Base-by-base conservation (phyloP, 2,329 filamentous ascomycete genomes). In the Fusarium sp. region DNA sequence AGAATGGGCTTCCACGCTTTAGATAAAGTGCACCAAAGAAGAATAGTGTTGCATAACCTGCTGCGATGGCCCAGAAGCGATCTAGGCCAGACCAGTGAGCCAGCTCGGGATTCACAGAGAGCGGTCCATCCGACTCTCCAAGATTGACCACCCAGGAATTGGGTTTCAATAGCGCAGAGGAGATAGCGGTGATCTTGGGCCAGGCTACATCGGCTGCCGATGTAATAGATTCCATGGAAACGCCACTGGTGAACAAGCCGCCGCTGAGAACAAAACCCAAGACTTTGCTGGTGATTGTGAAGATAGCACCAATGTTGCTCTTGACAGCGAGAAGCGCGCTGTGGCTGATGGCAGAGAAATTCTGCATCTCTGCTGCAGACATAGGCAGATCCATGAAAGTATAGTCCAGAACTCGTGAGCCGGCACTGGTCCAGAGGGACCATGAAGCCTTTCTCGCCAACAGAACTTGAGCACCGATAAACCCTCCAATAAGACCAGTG, bases 31-130 rank as follows among this genome's bases (percentile, higher is more conserved):
- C 89, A 4, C 93, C 93, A 31, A 91, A 77, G 42, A 92, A 74
- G 13, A 90, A 92, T 37, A 97, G 85, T 45, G 94, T 90, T 1
- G 89, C 75, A 76, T 99, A 99, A 14, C 96, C 96, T 46, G 91
- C 85, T 3, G 94, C 72, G 37, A 97, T 92, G 15, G 95, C 94
- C 80, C 85, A 88, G 57, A 87, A 85, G 29, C 88, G 82, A 76
- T 92, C 90, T 17, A 84, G 82, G 27, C 84, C 83, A 60, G 86
- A 85, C 92, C 92, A 95, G 52, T 88, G 84, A 2, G 89, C 88
- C 51, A 93, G 79, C 25, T 82, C 84, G 10, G 86, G 84, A 71
- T 91, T 84, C 15, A 88, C 74, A 0, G 76, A 45, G 21, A 77
- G 64, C 1, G 76, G 64, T 5, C 74, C 65, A 56, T 82, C 79